Evolutionary conservation across 2,329 filamentous ascomycete species (phyloP).

Genomic region (Pseudogymnoascus verrucosus): DNA sequence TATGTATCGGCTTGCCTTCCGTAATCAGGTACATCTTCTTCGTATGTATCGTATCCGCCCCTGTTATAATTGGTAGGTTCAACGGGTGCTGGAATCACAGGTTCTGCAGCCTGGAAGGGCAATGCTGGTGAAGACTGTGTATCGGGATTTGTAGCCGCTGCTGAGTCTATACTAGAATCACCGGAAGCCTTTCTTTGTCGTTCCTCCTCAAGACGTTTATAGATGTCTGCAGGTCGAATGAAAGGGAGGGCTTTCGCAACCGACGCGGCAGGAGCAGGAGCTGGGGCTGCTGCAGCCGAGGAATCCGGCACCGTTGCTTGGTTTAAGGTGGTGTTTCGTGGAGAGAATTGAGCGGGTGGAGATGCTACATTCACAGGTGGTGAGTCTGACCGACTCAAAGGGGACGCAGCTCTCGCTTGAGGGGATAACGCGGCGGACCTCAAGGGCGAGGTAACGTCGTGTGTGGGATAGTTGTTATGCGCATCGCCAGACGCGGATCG

Average conservation of each 20-base stretch:
- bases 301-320: slow-evolving; percentile 33
- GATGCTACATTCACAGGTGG: slow-evolving; percentile 19
- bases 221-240: slow-evolving; percentile 68
- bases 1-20: slow-evolving; percentile 17
- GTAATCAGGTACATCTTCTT: neutral
- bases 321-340: slow-evolving; percentile 54
- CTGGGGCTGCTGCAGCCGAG: slow-evolving; percentile 21
- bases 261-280: slow-evolving; percentile 17
- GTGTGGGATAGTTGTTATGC: slow-evolving; percentile 30
- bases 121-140: slow-evolving; percentile 6
- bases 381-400: neutral
- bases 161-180: slow-evolving; percentile 48
- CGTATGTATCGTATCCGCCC: slow-evolving; percentile 1
- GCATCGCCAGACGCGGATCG: slow-evolving; percentile 15
- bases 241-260: slow-evolving; percentile 50
- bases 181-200: slow-evolving; percentile 49
- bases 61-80: neutral
- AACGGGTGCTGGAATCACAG: neutral
- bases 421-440: slow-evolving; percentile 40
- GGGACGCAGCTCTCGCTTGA: slow-evolving; percentile 32
- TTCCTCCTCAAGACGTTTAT: slow-evolving; percentile 63
- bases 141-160: slow-evolving; percentile 23
- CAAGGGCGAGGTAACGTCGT: slow-evolving; percentile 42
- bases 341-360: slow-evolving; percentile 41
- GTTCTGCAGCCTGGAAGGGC: neutral